These are phyloP conservation scores for Talaromyces piceae DNA, from an alignment of 2,329 filamentous ascomycete species.

Conservation along the genomic window DNA sequence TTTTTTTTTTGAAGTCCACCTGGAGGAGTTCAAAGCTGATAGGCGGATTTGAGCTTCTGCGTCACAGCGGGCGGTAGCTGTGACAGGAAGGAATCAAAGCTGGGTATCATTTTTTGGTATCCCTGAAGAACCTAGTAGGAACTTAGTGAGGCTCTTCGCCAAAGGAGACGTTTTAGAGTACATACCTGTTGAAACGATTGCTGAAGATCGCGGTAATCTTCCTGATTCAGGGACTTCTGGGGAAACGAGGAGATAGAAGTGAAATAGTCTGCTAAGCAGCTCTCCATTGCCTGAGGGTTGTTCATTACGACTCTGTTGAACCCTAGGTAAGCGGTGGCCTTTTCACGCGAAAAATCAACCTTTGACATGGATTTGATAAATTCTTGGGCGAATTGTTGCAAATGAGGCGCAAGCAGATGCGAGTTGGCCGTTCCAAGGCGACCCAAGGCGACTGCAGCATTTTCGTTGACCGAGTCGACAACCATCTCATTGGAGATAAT, in stretches of 20 bases:
- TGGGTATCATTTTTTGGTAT: constrained; percentile 42
- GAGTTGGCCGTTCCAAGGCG: constrained; percentile 75
- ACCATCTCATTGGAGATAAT: constrained; percentile 82
- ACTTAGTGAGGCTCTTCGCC: constrained; percentile 5
- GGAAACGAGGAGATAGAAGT: constrained; percentile 68
- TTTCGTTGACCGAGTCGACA: constrained; percentile 81
- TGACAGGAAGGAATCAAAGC: constrained; percentile 40
- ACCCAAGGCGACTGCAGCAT: constrained; percentile 87
- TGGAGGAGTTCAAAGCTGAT: constrained; percentile 28
- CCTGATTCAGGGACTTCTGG: constrained; percentile 54
- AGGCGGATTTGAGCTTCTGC: constrained; percentile 36
- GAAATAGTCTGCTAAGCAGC: constrained; percentile 74
- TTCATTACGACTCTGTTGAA: constrained; percentile 77
- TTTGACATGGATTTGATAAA: constrained; percentile 78
- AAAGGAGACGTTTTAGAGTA: not conserved
- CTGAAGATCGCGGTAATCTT: constrained; percentile 54
- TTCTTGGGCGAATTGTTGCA: constrained; percentile 70
- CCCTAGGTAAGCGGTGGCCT: constrained; percentile 84
- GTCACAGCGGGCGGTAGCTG: constrained; percentile 33
- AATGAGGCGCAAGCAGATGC: constrained; percentile 67
- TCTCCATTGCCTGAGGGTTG: constrained; percentile 90
- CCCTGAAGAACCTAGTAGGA: constrained; percentile 35
- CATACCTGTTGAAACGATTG: constrained; percentile 70
- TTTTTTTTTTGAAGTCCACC: not conserved
- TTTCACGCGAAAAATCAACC: constrained; percentile 84